Evolutionary conservation across 345 rosid genomes (phyloP).

Genomic region (Eucalyptus polybractea): DNA sequence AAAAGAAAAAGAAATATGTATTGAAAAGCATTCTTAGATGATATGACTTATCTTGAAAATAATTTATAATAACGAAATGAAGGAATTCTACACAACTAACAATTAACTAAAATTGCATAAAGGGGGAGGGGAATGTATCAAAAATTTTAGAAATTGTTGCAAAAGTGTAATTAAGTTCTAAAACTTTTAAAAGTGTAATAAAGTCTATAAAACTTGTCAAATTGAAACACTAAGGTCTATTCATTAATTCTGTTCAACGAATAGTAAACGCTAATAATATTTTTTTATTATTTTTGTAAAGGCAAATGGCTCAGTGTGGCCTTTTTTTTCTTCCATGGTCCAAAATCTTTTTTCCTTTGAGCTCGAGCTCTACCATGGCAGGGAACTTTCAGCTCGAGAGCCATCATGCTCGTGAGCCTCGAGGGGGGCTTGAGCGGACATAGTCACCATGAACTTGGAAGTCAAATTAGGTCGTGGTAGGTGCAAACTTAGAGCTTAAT

Average conservation of each 20-base stretch:
- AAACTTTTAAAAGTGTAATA: background rate
- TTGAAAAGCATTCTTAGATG: background rate
- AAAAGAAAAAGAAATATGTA: background rate
- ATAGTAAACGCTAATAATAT: accelerated
- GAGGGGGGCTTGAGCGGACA: background rate
- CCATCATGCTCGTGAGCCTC: background rate
- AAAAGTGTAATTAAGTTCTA: accelerated
- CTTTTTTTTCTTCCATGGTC: background rate
- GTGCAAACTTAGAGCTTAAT: background rate
- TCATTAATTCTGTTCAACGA: accelerated
- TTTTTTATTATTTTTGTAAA: background rate
- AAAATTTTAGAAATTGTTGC: background rate
- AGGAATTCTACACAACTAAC: background rate
- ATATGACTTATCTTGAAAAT: background rate
- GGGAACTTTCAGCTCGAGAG: background rate
- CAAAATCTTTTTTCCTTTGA: background rate
- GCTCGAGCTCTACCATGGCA: background rate
- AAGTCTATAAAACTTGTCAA: background rate
- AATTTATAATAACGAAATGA: background rate
- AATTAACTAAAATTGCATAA: background rate
- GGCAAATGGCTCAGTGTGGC: background rate
- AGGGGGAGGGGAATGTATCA: accelerated
- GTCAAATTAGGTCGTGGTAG: background rate
- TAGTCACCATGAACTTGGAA: background rate
- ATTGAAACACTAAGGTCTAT: background rate